A percentile compares a stretch with the other conserved stretches of the same genome.
Evolutionary conservation across 1,284 basidiomycete species (phyloP).

Genomic region (Trichosporon inkin): DNA sequence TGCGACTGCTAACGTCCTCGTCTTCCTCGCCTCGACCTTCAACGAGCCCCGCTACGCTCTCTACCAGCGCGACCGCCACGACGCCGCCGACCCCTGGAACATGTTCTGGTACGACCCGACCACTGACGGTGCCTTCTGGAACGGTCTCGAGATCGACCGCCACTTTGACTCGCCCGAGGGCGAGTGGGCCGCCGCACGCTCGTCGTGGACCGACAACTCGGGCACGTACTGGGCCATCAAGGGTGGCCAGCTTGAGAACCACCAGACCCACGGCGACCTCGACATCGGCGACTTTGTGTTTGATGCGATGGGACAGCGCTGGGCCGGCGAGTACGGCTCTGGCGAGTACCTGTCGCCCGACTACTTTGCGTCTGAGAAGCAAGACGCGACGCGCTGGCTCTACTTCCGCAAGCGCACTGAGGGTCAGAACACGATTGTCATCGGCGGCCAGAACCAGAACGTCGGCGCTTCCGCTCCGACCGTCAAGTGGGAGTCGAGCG

Average conservation of each 20-base stretch:
- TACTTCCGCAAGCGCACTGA: slow-evolving; percentile 96
- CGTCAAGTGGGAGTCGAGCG: slow-evolving; percentile 57
- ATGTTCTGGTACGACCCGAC: slow-evolving; percentile 97
- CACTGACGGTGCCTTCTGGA: slow-evolving; percentile 84
- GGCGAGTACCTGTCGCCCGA: slow-evolving; percentile 69
- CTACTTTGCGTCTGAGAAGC: slow-evolving; percentile 74
- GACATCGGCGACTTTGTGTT: slow-evolving; percentile 92
- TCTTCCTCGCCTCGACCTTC: slow-evolving; percentile 65
- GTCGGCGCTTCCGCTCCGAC: slow-evolving; percentile 66
- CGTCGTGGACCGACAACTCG: slow-evolving; percentile 82
- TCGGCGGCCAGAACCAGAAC: slow-evolving; percentile 75
- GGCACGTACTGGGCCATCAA: slow-evolving; percentile 85
- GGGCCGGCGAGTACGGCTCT: slow-evolving; percentile 91
- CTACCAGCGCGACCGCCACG: slow-evolving; percentile 87
- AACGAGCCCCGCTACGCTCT: slow-evolving; percentile 70
- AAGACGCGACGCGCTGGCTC: slow-evolving; percentile 69
- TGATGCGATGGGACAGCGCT: slow-evolving; percentile 89
- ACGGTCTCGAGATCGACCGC: slow-evolving; percentile 72
- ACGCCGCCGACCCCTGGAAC: slow-evolving; percentile 84
- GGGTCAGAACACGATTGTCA: slow-evolving; percentile 91
- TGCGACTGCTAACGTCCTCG: slow-evolving; percentile 53
- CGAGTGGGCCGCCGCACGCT: slow-evolving; percentile 88
- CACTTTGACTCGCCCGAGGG: slow-evolving; percentile 67
- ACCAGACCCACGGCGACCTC: slow-evolving; percentile 90
- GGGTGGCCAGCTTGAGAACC: slow-evolving; percentile 68